Evolutionary conservation across 2,329 filamentous ascomycete genomes (phyloP).

Genomic region (Beauveria scarabaeidicola): DNA sequence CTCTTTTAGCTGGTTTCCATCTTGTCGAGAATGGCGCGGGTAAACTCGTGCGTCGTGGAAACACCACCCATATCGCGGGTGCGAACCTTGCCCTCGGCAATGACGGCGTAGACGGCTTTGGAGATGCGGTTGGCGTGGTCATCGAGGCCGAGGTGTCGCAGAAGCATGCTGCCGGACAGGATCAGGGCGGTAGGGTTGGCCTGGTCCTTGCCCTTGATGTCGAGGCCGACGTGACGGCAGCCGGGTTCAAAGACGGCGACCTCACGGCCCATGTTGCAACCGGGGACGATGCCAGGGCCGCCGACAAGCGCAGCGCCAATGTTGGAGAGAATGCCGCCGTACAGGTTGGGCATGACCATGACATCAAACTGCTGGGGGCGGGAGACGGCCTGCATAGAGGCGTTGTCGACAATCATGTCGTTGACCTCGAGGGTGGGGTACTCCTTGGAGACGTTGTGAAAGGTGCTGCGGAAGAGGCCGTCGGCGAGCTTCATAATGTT

Average conservation of each 20-base stretch:
- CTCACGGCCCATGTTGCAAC: constrained; percentile 99
- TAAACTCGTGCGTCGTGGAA: constrained; percentile 89
- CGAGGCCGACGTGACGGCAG: constrained; percentile 97
- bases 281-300: constrained; percentile 91
- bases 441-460: constrained; percentile 87
- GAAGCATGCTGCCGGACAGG: constrained; percentile 91
- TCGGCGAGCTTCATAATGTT: constrained; percentile 99
- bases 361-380: constrained; percentile 97
- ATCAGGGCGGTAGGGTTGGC: constrained; percentile 96
- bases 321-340: constrained; percentile 98
- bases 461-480: constrained; percentile 95
- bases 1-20: constrained; percentile 67
- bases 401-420: constrained; percentile 99
- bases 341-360: constrained; percentile 99
- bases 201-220: constrained; percentile 99
- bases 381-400: constrained; percentile 97
- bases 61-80: constrained; percentile 95
- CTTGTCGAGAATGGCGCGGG: constrained; percentile 84
- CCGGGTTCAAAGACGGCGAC: constrained; percentile 98
- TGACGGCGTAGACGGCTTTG: constrained; percentile 69
- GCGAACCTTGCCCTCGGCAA: constrained; percentile 79
- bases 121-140: constrained; percentile 98
- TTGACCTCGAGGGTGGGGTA: constrained; percentile 93
- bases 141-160: constrained; percentile 93
- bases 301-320: constrained; percentile 95